These are phyloP conservation scores for Blumeriella jaapii DNA, from an alignment of 2,329 filamentous ascomycete species.

Conservation along the genomic window DNA sequence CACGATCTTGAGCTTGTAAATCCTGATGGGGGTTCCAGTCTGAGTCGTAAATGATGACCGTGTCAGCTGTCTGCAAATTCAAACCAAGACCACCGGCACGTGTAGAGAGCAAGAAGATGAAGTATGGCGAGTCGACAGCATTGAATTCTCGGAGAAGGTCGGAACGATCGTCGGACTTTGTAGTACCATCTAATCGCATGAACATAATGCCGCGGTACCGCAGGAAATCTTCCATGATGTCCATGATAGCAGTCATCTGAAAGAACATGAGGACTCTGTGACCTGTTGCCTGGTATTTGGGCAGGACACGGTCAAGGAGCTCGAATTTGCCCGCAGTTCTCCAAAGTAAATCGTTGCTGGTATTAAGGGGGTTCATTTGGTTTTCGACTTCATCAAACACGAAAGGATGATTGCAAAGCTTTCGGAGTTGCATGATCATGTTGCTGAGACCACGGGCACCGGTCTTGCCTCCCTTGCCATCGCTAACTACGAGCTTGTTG, in stretches of 20 bases:
- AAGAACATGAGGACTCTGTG: conserved; percentile 99
- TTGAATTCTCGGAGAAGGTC: conserved; percentile 86
- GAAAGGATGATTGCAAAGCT: conserved; percentile 98
- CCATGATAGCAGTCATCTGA: conserved; percentile 99
- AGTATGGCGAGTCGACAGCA: conserved; percentile 78
- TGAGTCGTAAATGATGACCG: conserved; percentile 98
- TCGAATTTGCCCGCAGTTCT: conserved; percentile 96
- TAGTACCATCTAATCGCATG: conserved; percentile 88
- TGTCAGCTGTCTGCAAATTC: conserved; percentile 94
- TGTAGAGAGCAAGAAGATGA: conserved; percentile 96
- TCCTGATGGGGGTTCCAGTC: conserved; percentile 99
- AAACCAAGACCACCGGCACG: conserved; percentile 96
- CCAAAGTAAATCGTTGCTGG: conserved; percentile 91
- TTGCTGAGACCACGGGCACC: conserved; percentile 92
- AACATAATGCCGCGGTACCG: conserved; percentile 75
- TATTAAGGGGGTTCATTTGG: conserved; percentile 83
- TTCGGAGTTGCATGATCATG: conserved; percentile 99
- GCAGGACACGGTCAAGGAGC: conserved; percentile 79
- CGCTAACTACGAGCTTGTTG: conserved; percentile 87
- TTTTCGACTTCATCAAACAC: conserved; percentile 98
- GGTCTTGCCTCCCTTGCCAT: conserved; percentile 91
- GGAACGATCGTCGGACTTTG: conserved; percentile 93
- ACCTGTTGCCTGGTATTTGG: conserved; percentile 82
- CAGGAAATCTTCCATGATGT: conserved; percentile 98
- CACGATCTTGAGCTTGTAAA: conserved; percentile 98